Conservation (phyloP, 2,329 filamentous ascomycete genomes). For the Grosmannia penicillata region DNA sequence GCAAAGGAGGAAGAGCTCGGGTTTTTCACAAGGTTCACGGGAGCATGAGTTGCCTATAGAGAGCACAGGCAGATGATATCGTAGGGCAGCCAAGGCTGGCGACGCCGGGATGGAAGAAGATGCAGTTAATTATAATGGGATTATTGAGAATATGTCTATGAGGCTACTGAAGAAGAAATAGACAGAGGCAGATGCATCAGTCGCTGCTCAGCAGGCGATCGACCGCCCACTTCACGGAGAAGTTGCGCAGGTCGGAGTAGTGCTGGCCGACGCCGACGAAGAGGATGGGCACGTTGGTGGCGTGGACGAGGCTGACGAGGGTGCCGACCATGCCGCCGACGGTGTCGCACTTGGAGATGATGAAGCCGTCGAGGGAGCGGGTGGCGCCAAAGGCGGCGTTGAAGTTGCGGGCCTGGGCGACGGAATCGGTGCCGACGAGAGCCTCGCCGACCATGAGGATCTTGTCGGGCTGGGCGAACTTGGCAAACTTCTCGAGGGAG, state of each 20-base stretch:
- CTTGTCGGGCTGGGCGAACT: conserved; percentile 91
- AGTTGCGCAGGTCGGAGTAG: conserved; percentile 52
- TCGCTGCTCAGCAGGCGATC: conserved; percentile 45
- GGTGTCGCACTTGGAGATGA: conserved; percentile 96
- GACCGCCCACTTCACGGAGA: conserved; percentile 56
- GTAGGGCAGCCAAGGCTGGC: too few species aligned
- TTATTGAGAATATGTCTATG: too few species aligned
- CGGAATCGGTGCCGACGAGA: conserved; percentile 86
- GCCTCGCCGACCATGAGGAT: conserved; percentile 91
- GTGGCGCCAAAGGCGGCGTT: conserved; percentile 78
- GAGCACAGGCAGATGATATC: too few species aligned
- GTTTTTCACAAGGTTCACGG: too few species aligned
- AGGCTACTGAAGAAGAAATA: too few species aligned
- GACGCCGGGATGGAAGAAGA: too few species aligned
- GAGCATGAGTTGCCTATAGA: too few species aligned
- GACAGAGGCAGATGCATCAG: too few species aligned
- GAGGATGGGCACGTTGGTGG: conserved; percentile 87
- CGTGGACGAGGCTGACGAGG: conserved; percentile 91
- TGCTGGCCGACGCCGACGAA: conserved; percentile 69
- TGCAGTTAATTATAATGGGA: too few species aligned
- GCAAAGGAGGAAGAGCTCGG: too few species aligned
- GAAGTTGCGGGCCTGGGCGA: conserved; percentile 93
- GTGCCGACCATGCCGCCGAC: conserved; percentile 98
- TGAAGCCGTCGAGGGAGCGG: conserved; percentile 81
- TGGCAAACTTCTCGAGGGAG: conserved; percentile 90